A percentile compares a stretch with the other conserved stretches of the same genome.
Evolutionary conservation across 352 stramenopile species (phyloP).

Genomic region (Lagenidium giganteum): DNA sequence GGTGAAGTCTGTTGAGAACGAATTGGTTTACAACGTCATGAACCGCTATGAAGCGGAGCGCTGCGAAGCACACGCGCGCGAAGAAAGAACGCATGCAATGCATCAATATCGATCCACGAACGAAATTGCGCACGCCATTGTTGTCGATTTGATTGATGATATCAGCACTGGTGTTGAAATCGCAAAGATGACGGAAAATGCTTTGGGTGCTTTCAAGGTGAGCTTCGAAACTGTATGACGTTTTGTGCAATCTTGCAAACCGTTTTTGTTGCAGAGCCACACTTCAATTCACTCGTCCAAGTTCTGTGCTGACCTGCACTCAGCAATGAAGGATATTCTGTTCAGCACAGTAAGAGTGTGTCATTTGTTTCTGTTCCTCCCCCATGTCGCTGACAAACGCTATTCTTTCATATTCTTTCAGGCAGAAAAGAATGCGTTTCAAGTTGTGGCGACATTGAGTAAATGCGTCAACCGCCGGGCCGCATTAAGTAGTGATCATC

Average conservation of each 20-base stretch:
- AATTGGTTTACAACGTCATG: conserved; percentile 75
- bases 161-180: conserved; percentile 60
- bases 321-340: conserved; percentile 28
- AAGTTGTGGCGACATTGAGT: conserved; percentile 68
- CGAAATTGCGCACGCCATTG: conserved; percentile 30
- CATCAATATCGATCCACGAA: conserved; percentile 13
- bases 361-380: background rate
- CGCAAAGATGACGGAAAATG: conserved; percentile 52
- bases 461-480: conserved; percentile 66
- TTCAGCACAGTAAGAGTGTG: conserved; percentile 23
- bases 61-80: too few relatives aligned
- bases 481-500: conserved; percentile 21
- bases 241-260: too few relatives aligned
- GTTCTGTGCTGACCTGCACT: conserved; percentile 53
- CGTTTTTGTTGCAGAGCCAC: conserved; percentile 57
- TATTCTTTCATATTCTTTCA: conserved; percentile 13
- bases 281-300: conserved; percentile 59
- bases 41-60: conserved; percentile 47
- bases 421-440: conserved; percentile 66
- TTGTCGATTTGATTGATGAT: conserved; percentile 53
- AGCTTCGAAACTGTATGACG: too few relatives aligned
- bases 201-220: conserved; percentile 78
- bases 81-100: too few relatives aligned
- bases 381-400: too few relatives aligned
- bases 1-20: conserved; percentile 60